Evolutionary conservation across 228 moss, liverwort and hornwort genomes (phyloP).

Genomic region (Sphagnum fallax): DNA sequence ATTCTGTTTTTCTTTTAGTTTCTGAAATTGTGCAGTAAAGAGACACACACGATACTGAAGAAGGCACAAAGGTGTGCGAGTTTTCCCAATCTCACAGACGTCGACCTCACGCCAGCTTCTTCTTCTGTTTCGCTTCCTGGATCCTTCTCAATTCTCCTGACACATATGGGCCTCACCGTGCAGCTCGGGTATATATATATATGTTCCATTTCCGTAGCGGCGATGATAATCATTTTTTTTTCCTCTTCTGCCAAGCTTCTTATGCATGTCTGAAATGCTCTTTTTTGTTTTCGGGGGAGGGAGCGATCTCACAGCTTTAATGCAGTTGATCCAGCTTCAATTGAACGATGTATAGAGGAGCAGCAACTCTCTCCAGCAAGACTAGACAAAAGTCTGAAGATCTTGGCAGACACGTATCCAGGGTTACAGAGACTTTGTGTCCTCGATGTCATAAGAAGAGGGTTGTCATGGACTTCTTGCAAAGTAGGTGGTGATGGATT

Average conservation of each 20-base stretch:
- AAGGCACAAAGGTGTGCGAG: background rate
- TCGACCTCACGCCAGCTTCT: slow-evolving; percentile 48
- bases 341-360: slow-evolving; percentile 11
- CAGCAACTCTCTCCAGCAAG: slow-evolving; percentile 29
- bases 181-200: slow-evolving; percentile 6
- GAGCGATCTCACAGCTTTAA: slow-evolving; percentile 1
- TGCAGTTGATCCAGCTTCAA: slow-evolving; percentile 10
- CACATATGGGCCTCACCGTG: slow-evolving; percentile 20
- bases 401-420: slow-evolving; percentile 32
- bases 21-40: too few relatives aligned
- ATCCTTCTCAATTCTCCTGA: slow-evolving; percentile 11
- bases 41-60: too few relatives aligned
- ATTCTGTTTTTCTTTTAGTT: too few relatives aligned
- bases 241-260: background rate
- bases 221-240: background rate
- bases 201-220: background rate
- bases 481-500: slow-evolving; percentile 5
- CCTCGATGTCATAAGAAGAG: slow-evolving; percentile 29
- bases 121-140: slow-evolving; percentile 7
- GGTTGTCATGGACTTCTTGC: slow-evolving; percentile 6
- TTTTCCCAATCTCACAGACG: slow-evolving; percentile 37
- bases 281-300: background rate
- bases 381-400: slow-evolving; percentile 31
- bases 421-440: slow-evolving; percentile 43
- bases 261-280: background rate